Percentiles rank a stretch among this genome's conserved stretches.
Conservation (phyloP, 768 basidiomycete species). For the Suillus alpinus region DNA sequence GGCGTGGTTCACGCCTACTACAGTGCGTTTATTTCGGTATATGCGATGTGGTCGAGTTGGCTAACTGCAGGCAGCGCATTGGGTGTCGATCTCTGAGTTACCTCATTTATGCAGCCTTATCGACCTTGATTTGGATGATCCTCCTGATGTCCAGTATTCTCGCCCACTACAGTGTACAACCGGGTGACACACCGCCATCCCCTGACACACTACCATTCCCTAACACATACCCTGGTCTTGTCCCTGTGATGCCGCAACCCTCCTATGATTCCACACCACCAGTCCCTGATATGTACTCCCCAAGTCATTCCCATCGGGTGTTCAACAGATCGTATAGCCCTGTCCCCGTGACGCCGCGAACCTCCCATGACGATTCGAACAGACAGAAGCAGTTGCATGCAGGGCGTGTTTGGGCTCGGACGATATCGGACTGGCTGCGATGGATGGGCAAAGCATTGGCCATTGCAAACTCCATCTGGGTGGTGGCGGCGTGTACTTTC, state of each 20-base stretch:
- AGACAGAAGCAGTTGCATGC: too few relatives aligned
- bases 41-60: background rate
- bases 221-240: too few relatives aligned
- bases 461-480: constrained; percentile 23
- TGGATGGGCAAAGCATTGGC: constrained; percentile 28
- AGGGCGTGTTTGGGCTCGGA: background rate
- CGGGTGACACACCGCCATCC: too few relatives aligned
- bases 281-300: too few relatives aligned
- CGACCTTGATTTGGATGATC: background rate
- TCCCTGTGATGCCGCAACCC: too few relatives aligned
- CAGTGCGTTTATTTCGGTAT: background rate
- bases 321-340: too few relatives aligned
- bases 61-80: constrained; percentile 6
- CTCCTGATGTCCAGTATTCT: background rate
- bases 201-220: too few relatives aligned
- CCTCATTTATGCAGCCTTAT: constrained; percentile 16
- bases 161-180: background rate
- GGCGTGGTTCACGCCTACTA: constrained; percentile 24
- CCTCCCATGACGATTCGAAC: too few relatives aligned
- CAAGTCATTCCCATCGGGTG: too few relatives aligned
- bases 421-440: constrained; percentile 18
- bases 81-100: constrained; percentile 24
- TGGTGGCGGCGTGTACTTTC: constrained; percentile 26
- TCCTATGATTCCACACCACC: too few relatives aligned
- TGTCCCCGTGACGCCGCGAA: too few relatives aligned